phyloP scores from a whole-genome alignment of 2,329 filamentous ascomycete species.

The Daldinia sp. region DNA sequence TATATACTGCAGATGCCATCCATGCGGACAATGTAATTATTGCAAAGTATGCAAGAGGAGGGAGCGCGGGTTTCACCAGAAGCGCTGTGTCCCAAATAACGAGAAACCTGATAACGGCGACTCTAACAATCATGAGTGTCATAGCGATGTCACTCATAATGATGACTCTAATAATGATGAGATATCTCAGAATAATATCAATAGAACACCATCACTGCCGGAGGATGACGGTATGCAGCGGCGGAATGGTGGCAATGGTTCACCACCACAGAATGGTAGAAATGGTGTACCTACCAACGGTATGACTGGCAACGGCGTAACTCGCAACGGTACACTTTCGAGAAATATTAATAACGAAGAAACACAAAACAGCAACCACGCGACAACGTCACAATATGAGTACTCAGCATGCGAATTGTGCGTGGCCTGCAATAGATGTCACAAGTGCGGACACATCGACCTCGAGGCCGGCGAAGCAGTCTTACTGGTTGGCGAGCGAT shows the following conservation, averaged over 20 bases:
- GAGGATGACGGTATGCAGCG: not conserved
- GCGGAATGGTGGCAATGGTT: not conserved
- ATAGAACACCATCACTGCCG: not conserved
- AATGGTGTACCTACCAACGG: not conserved
- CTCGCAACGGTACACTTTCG: not conserved
- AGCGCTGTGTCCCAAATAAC: not conserved
- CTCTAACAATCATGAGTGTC: not conserved
- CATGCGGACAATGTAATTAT: not conserved
- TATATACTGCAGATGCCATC: not conserved
- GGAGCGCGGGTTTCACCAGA: not conserved
- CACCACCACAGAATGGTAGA: not conserved
- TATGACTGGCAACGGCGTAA: not conserved
- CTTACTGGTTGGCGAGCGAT: not conserved
- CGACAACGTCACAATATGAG: not conserved
- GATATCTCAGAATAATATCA: not conserved
- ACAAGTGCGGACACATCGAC: not conserved
- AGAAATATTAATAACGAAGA: not conserved
- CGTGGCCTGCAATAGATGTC: not conserved
- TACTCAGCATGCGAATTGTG: not conserved
- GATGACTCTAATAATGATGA: not conserved
- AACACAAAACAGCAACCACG: not conserved
- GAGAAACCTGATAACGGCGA: not conserved
- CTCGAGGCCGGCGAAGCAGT: not conserved
- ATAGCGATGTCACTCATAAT: not conserved
- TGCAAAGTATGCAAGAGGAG: constrained; percentile 3